Conservation (phyloP, 768 basidiomycete genomes). For the Stropharia rugosoannulata region DNA sequence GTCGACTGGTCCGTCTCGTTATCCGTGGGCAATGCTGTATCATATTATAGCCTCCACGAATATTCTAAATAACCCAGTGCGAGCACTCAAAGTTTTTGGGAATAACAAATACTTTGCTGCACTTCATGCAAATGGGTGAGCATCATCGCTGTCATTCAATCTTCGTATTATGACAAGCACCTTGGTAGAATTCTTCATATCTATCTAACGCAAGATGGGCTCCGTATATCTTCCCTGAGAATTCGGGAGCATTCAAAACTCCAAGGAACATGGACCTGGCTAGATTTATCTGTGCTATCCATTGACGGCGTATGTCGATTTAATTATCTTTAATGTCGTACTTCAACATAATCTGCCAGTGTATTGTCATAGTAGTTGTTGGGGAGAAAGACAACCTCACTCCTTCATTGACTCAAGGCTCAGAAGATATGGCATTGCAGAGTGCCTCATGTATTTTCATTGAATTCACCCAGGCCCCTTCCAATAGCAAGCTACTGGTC, state of each 20-base stretch:
- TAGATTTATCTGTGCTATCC: conserved; percentile 31
- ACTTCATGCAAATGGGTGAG: conserved; percentile 66
- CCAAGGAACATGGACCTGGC: conserved; percentile 46
- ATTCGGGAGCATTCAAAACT: conserved; percentile 19
- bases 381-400: conserved; percentile 41
- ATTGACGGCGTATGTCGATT: conserved; percentile 38
- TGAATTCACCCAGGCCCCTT: conserved; percentile 31
- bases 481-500: conserved; percentile 38
- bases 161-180: neutral
- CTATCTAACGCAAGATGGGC: conserved; percentile 53
- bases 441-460: conserved; percentile 40
- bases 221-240: conserved; percentile 21
- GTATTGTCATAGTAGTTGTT: conserved; percentile 42
- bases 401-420: conserved; percentile 26
- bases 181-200: conserved; percentile 51
- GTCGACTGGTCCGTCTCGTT: conserved; percentile 18
- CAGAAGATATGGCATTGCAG: conserved; percentile 31
- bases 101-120: conserved; percentile 43
- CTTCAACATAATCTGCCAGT: conserved; percentile 24
- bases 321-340: conserved; percentile 4
- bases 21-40: conserved; percentile 33
- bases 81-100: conserved; percentile 46
- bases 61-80: conserved; percentile 38
- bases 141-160: conserved; percentile 13
- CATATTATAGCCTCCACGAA: conserved; percentile 49